Percentiles rank a stretch among this genome's conserved stretches.
Conservation (phyloP, 1,284 basidiomycete species). For the Cryptococcus sp. region DNA sequence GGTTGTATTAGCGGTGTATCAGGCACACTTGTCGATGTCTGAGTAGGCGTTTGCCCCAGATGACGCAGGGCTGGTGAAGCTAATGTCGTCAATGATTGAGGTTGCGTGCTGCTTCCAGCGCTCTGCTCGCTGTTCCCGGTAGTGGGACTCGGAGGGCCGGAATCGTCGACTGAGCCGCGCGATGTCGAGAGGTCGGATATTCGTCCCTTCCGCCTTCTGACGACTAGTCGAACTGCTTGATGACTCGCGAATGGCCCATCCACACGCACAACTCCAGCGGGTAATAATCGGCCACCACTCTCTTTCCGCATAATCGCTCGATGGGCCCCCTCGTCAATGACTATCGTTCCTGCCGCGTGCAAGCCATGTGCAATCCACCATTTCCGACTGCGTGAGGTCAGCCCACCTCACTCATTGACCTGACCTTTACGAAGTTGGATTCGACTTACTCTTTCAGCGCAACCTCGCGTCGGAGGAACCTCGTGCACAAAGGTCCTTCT, state of each 20-base stretch:
- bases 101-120: no score
- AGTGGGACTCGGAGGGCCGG: slow-evolving; percentile 17
- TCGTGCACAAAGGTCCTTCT: slow-evolving; percentile 67
- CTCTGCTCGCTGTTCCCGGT: no score
- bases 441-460: slow-evolving; percentile 70
- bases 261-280: slow-evolving; percentile 85
- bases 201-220: slow-evolving; percentile 55
- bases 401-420: neutral
- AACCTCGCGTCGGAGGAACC: slow-evolving; percentile 73
- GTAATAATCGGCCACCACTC: slow-evolving; percentile 84
- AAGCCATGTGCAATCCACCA: slow-evolving; percentile 95
- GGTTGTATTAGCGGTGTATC: slow-evolving; percentile 50
- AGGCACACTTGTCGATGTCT: slow-evolving; percentile 19
- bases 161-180: slow-evolving; percentile 13
- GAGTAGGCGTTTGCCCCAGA: slow-evolving; percentile 6
- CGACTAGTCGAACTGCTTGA: slow-evolving; percentile 84
- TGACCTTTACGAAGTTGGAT: neutral
- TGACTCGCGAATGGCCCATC: slow-evolving; percentile 89
- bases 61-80: slow-evolving; percentile 15
- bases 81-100: slow-evolving; percentile 5
- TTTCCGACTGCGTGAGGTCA: slow-evolving; percentile 62
- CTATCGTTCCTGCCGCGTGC: slow-evolving; percentile 78
- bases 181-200: neutral
- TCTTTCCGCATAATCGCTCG: slow-evolving; percentile 78
- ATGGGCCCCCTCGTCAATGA: slow-evolving; percentile 82